Conservation (phyloP, 495 filamentous ascomycete genomes). For the Astrocystis sublimbata region DNA sequence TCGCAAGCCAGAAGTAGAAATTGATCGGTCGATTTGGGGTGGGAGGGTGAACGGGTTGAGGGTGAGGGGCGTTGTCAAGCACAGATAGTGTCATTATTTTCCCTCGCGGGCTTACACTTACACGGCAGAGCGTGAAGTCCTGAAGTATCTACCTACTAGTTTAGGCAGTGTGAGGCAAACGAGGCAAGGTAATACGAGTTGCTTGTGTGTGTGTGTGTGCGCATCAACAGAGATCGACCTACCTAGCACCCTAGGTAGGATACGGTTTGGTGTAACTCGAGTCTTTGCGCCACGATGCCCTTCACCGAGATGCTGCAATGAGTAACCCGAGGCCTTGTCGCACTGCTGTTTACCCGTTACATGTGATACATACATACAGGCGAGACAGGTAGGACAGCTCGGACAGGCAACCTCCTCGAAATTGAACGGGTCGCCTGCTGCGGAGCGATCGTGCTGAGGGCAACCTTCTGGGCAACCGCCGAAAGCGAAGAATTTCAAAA, state of each 20-base stretch:
- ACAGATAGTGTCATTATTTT: background rate
- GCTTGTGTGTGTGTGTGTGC: no score
- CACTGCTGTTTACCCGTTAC: background rate
- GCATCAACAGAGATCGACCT: no score
- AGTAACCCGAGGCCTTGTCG: slow-evolving; percentile 9
- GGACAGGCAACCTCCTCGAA: no score
- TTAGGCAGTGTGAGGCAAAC: no score
- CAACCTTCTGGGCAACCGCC: no score
- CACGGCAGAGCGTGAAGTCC: background rate
- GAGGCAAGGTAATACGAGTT: no score
- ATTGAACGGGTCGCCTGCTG: background rate
- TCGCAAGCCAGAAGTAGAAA: slow-evolving; percentile 16
- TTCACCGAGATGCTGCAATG: slow-evolving; percentile 21
- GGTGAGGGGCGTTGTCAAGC: background rate
- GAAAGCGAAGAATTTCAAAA: background rate
- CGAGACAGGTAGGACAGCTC: no score
- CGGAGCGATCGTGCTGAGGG: slow-evolving; percentile 1
- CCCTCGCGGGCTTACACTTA: no score
- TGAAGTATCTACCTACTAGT: no score
- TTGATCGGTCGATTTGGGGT: slow-evolving; percentile 15
- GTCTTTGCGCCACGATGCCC: background rate
- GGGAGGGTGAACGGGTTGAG: slow-evolving; percentile 20
- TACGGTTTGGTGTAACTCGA: slow-evolving; percentile 2
- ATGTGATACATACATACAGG: background rate
- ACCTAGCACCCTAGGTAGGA: no score